A percentile compares a stretch with the other conserved stretches of the same genome.
phyloP scores from a whole-genome alignment of 768 basidiomycete species.

The Macrolepiota fuliginosa region DNA sequence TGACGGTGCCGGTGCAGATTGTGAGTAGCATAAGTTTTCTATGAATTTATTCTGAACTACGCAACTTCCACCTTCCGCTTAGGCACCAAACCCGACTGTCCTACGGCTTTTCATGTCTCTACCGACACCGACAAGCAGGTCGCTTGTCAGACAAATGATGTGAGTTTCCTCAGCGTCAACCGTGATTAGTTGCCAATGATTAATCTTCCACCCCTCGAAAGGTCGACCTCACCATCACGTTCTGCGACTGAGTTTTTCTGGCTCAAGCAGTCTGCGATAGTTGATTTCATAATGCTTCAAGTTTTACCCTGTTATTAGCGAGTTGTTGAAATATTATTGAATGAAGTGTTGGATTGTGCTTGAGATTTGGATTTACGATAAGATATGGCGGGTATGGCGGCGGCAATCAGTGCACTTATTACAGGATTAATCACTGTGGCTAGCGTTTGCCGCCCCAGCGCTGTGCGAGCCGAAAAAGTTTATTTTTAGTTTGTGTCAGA shows the following conservation, averaged over 20 bases:
- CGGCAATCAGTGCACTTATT: too few relatives aligned
- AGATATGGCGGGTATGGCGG: too few relatives aligned
- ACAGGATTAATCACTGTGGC: too few relatives aligned
- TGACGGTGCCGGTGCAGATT: not conserved
- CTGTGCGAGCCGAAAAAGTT: too few relatives aligned
- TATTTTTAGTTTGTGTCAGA: too few relatives aligned
- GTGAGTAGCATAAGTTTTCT: not conserved
- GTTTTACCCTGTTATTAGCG: too few relatives aligned
- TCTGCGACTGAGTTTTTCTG: not conserved
- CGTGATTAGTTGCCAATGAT: too few relatives aligned
- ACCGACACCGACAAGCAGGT: slow-evolving; percentile 28
- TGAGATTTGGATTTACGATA: too few relatives aligned
- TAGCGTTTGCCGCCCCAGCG: too few relatives aligned
- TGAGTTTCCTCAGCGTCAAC: slow-evolving; percentile 8
- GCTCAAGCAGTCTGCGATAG: not conserved
- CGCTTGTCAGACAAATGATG: slow-evolving; percentile 30
- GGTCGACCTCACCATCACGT: slow-evolving; percentile 2
- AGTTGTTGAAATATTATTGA: too few relatives aligned
- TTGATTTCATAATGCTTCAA: not conserved
- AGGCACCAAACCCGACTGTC: slow-evolving; percentile 28
- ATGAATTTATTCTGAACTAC: not conserved
- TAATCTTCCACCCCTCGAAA: not conserved
- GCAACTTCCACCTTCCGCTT: not conserved
- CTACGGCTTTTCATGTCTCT: slow-evolving; percentile 26
- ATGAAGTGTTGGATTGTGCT: too few relatives aligned